Base-by-base conservation (phyloP, 2,329 filamentous ascomycete genomes). In the Ophiostoma tasmaniense region DNA sequence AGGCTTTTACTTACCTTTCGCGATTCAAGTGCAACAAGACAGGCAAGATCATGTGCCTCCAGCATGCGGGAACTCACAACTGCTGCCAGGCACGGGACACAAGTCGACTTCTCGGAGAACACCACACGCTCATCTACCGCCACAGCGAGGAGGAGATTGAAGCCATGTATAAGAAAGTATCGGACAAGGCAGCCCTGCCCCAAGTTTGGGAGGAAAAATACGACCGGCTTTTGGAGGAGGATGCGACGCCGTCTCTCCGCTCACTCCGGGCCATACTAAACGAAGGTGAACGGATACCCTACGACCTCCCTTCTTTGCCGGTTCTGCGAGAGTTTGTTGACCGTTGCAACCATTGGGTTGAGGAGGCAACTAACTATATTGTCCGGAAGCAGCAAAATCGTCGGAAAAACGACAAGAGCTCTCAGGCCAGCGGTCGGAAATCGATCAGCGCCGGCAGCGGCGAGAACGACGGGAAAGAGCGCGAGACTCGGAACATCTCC, bases 331-430 rank as follows among this genome's bases (percentile, higher is more conserved):
- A 89, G 73, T 99, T 96, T 80, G 95, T 99, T 77, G 93, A 97
- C 74, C 90, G 92, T 75, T 98, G 95, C 82, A 96, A 97, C 78
- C 93, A 96, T 77, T 97, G 96, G 91, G 92, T 97, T 72, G 95
- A 98, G 75, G 94, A 98, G 80, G 95, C 95, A 73, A 95, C 92
- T 75, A 93, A 91, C 76, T 99, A 96, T 81, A 97, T 93, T 75
- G 93, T 95, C 70, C 91, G 95, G 74, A 99, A 99, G 81, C 94
- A 97, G 81, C 94, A 97, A 79, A 96, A 96, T 76, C 90, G 95
- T 72, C 92, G 94, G 71, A 98, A 98, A 80, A 96, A 90, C 78
- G 94, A 97, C 75, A 95, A 92, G 76, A 87, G 86, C 62, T 95
- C 90, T 87, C 90, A 92, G 73, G 89, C 87, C 75, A 86, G 88